Base-by-base conservation (phyloP, 2,329 filamentous ascomycete species). In the Diaporthe sp. region DNA sequence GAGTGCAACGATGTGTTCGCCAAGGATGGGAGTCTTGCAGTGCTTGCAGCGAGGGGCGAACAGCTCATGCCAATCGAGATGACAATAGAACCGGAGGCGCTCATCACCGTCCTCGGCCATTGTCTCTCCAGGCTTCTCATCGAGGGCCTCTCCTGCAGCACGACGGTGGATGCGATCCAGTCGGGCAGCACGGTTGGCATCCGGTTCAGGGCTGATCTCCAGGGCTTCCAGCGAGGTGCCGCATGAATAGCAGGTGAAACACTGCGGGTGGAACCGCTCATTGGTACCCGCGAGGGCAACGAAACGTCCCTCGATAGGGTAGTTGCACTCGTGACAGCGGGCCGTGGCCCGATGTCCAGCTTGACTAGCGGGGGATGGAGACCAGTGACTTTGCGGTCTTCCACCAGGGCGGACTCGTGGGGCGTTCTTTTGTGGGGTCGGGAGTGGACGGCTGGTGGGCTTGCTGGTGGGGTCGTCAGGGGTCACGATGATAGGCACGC, bases 31-130 rank as follows among this genome's bases (percentile, higher is more conserved):
- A 10, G 97, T 99, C 83, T 94, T 95, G 90, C 97, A 99, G 83
- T 94, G 95, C 86, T 97, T 97, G 89, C 97, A 99, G 57, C 95
- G 92, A 6, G 97, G 97, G 44, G 94, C 95, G 85, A 95, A 99
- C 72, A 94, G 88, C 85, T 99, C 97, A 84, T 99, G 97, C 91
- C 96, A 99, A 87, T 99, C 97, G n/a, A 99, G 90, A 83, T 98
- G 96, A 85, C 97, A 99, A 86, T 94, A 99, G 89, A 98, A 98
- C 15, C 96, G 92, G 61, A 95, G 86, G 15, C 91, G 88, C 51
- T 91, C 89, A 82, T 96, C 94, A 57, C 93, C 92, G 79, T 96
- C 94, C 78, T 94, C 93, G 3, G 89, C 89, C 84, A 90, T 89
- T 15, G 92, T 93, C 82, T 91, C 86, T 42, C 90, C 90, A 2